These are phyloP conservation scores for Oryza australiensis DNA, from an alignment of 176 grass and related monocot species.

Conservation along the genomic window DNA sequence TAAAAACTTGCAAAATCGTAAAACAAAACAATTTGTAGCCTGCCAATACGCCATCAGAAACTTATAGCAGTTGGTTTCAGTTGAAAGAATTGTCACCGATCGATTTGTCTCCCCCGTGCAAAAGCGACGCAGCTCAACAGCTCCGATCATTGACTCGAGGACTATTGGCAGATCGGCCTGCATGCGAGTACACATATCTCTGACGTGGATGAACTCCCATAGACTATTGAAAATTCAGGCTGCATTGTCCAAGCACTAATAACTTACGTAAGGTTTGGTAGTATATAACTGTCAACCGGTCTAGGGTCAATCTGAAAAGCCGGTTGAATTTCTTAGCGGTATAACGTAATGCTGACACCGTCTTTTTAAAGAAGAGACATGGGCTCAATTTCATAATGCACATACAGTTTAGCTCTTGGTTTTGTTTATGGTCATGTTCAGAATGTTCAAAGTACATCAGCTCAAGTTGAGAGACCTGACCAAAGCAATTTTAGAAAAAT, in stretches of 20 bases:
- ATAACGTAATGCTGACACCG: background rate
- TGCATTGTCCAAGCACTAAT: background rate
- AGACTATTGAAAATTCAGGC: background rate
- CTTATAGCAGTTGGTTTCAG: background rate
- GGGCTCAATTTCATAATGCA: background rate
- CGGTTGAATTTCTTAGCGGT: background rate
- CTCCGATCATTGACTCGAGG: background rate
- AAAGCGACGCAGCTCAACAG: background rate
- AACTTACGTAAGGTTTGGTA: background rate
- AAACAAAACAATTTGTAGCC: background rate
- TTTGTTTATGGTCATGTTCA: background rate
- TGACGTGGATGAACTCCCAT: background rate
- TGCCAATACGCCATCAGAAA: background rate
- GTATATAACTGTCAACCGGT: background rate
- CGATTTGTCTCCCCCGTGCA: background rate
- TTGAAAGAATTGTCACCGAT: background rate
- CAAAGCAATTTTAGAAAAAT: background rate
- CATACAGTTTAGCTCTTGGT: background rate
- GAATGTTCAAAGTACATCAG: background rate
- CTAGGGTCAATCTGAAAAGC: conserved; percentile 32
- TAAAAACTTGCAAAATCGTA: too few species aligned
- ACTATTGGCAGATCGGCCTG: background rate
- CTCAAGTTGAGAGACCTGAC: background rate
- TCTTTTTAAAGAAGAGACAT: background rate
- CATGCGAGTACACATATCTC: background rate